Base-by-base conservation (phyloP, 192 early-diverging fungal species). In the Coemansia umbellata region DNA sequence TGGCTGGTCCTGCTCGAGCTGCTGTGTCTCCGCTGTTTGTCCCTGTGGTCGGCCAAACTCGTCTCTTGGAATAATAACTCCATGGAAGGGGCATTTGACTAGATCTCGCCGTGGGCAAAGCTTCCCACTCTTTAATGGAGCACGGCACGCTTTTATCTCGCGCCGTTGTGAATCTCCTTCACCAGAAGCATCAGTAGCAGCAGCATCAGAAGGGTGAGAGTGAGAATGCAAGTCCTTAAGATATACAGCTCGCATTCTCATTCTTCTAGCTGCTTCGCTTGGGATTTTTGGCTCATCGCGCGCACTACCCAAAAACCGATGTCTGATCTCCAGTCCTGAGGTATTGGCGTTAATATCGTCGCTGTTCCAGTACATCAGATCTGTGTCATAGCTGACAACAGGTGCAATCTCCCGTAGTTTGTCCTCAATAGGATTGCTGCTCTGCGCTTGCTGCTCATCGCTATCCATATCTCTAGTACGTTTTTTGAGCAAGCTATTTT, bases 51-150 rank as follows among this genome's bases (percentile, higher is more conserved):
- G 51, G 4, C 67, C 68, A n/a, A 47, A 37, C 42, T 85, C 81
- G 44, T 88, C 82, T 2, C 86, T 79, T 1, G 83, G 80, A 17
- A 86, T 59, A 14, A 85, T 69, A 11, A 36, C 51, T 0, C 86
- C 86, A 56, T 88, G 86, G 33, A 82, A 83, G 7, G 86, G 86
- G 50, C 86, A 88, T 19, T 78, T 80, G 2, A 82, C 72, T 30
- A 88, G 56, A 49, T 88, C 86, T 15, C 81, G 74, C 8, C 86
- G 63, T 21, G 79, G 79, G 45, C 86, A 88, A 18, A 88, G 67
- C 32, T 65, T 60, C 7, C 86, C 84, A 49, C 71, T 82, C 17
- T 66, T 74, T 32, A 88, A 55, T 14, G 86, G 84, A 14, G 78
- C 81, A 9, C 82, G 74, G 41, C 86, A 88, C 2, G 82, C 82